Evolutionary conservation across 1,284 basidiomycete species (phyloP).

Genomic region (Ustilago tritici): DNA sequence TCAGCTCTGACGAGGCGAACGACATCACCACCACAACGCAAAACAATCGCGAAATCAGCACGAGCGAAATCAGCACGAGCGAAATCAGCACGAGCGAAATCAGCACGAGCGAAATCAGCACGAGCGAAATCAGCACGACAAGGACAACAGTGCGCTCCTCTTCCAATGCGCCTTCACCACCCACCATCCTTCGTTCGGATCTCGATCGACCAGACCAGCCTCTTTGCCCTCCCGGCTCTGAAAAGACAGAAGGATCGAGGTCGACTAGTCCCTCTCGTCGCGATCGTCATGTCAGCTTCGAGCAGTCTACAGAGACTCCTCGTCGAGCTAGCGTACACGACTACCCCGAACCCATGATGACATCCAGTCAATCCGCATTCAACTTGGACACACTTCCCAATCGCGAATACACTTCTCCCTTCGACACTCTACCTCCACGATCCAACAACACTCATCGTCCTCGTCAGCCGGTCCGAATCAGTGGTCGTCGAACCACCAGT

Average conservation of each 20-base stretch:
- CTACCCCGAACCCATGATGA: slow-evolving; percentile 18
- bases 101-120: slow-evolving; percentile 42
- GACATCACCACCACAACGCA: slow-evolving; percentile 35
- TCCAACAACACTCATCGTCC: slow-evolving; percentile 45
- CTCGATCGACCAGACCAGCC: slow-evolving; percentile 42
- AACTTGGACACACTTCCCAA: slow-evolving; percentile 20
- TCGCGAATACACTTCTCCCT: slow-evolving; percentile 25
- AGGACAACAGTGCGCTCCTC: slow-evolving; percentile 25
- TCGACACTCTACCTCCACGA: slow-evolving; percentile 37
- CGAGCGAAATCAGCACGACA: slow-evolving; percentile 34
- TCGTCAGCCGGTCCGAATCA: slow-evolving; percentile 34
- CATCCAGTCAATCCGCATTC: slow-evolving; percentile 31
- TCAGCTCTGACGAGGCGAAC: slow-evolving; percentile 50
- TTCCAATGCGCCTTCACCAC: slow-evolving; percentile 23
- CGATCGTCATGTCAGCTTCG: slow-evolving; percentile 50
- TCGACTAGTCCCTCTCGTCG: slow-evolving; percentile 10
- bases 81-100: slow-evolving; percentile 34
- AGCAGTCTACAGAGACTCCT: slow-evolving; percentile 19
- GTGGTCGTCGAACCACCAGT: slow-evolving; percentile 32
- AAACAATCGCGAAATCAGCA: slow-evolving; percentile 34
- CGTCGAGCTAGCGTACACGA: slow-evolving; percentile 21
- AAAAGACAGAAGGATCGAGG: slow-evolving; percentile 1
- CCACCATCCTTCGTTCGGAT: slow-evolving; percentile 40
- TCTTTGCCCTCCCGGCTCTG: slow-evolving; percentile 7
- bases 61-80: no score